Base-by-base conservation (phyloP, 164 flowering plant genomes). In the Annona squamosa region DNA sequence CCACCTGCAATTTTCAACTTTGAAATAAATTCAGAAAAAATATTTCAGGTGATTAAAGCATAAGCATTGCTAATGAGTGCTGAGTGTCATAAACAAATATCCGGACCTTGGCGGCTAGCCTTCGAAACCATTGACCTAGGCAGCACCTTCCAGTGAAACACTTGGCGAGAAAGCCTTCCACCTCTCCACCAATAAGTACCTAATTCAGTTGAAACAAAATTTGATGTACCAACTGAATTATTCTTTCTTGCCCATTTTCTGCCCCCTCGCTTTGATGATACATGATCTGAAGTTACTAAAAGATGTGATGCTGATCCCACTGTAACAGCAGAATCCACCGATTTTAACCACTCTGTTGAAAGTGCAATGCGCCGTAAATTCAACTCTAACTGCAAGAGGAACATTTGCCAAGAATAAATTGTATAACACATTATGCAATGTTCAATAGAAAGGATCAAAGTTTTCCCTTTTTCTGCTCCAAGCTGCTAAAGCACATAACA, bases 121-220 rank as follows among this genome's bases (percentile, higher is more conserved):
- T 85, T 89, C 63, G 71, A 76, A 68, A 81, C 88, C 85, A 91
- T 72, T 63, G 87, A 81, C 46, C 71, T 86, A 82, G 99, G 97
- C 79, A 96, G 75, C 71, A 83, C 84, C 88, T 90, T 93, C 90
- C 98, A 90, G 75, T 75, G 83, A 81, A 90, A 96, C 68, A 91
- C 70, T 77, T 79, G 85, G 67, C 99, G 90, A 46, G 99, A 90
- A 79, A 84, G 73, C 69, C 79, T 81, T 59, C 98, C 98, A 83
- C 99, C 99, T 76, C 99, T 87, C 98, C 98, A 91, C 98, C 98
- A 96, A 74, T 84, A 84, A 65, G 86, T 75, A 48, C 83, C 76
- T 70, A 87, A 77, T n/a, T 86, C 89, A 57, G 76, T 48, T 46
- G 85, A 73, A 77, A 84, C 79, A 66, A 83, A 81, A 42, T 66